Evolutionary conservation across 768 basidiomycete species (phyloP), one percentile per base, ranked within the genome.

Genomic region (Stropharia rugosoannulata): DNA sequence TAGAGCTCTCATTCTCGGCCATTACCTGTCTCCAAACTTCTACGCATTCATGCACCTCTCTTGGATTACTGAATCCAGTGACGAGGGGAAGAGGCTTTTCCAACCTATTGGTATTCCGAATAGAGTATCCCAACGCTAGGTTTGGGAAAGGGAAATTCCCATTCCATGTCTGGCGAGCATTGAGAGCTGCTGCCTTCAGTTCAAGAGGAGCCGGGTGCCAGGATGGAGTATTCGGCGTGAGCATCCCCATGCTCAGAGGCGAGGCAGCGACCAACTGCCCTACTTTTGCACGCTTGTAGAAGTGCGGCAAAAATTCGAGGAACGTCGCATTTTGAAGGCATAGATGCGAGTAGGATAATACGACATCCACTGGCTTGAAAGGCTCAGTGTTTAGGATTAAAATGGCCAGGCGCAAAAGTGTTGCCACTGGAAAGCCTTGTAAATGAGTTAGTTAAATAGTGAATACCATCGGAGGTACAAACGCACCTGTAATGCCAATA

Each of bases 311-410:
- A 66, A 85, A 93, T 9, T 75, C 69, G 39, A 70, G 66, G 66
- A 86, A 78, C 13, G 81, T 85, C 53, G 73, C 70, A 68, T 90
- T 92, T 66, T 93, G 90, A 32, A 94, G 75, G 19, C 81, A 85
- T 51, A 91, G 79, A 68, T 95, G 91, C 19, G 85, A 89, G 73
- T 92, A 95, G 13, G 89, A 87, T 43, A 94, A 80, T 27, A 95
- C 68, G 44, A 86, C 78, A 69, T 95, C 93, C 55, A 95, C 66
- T 9, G 93, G 89, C 51, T 79, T 76, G 70, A 79, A 86, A 10
- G 87, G 86, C 8, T 83, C 69, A 16, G 77, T 85, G 63, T 88
- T 83, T 32, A 83, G 75, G 58, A 93, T 80, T 49, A 94, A 75
- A 35, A 92, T 79, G 8, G 92, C 83, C 15, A 94, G 70, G n/a